phyloP scores from a whole-genome alignment of 768 basidiomycete species.

The Artomyces pyxidatus region DNA sequence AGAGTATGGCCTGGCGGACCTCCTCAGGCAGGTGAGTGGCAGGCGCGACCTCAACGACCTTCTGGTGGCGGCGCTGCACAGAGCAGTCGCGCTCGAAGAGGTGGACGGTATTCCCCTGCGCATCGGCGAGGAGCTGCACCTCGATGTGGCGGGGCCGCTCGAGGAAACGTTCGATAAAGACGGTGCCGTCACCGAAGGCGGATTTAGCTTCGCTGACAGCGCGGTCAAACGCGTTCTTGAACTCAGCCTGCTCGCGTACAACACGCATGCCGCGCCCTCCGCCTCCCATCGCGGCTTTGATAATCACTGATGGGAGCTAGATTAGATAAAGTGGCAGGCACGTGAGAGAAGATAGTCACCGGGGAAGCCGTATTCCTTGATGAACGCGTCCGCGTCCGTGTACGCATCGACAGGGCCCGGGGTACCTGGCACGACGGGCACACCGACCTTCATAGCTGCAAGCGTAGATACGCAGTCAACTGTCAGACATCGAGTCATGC shows the following conservation, averaged over 20 bases:
- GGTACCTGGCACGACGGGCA: conserved; percentile 96
- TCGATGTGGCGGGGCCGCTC: conserved; percentile 97
- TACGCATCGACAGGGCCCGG: conserved; percentile 85
- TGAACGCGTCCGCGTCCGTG: conserved; percentile 77
- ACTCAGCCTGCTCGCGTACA: conserved; percentile 88
- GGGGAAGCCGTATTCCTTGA: conserved; percentile 94
- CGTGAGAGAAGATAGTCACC: conserved; percentile 39
- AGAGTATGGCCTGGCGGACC: conserved; percentile 77
- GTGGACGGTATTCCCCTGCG: conserved; percentile 89
- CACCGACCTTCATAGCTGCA: conserved; percentile 79
- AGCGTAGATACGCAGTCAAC: neutral
- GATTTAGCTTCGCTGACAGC: conserved; percentile 93
- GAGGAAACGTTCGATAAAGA: conserved; percentile 97
- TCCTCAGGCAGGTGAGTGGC: conserved; percentile 92
- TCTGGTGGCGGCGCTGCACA: conserved; percentile 95
- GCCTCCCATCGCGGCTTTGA: conserved; percentile 99
- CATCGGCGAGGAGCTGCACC: conserved; percentile 91
- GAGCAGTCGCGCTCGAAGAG: conserved; percentile 99
- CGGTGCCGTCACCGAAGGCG: conserved; percentile 97
- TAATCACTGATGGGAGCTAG: conserved; percentile 59
- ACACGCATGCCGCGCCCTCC: conserved; percentile 99
- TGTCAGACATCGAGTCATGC: conserved; percentile 6
- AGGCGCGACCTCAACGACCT: conserved; percentile 97
- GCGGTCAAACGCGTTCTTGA: conserved; percentile 82
- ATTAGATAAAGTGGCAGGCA: neutral